These are phyloP conservation scores for Suhomyces bribrorum DNA, from an alignment of 1,139 yeast genomes.

Conservation along the genomic window DNA sequence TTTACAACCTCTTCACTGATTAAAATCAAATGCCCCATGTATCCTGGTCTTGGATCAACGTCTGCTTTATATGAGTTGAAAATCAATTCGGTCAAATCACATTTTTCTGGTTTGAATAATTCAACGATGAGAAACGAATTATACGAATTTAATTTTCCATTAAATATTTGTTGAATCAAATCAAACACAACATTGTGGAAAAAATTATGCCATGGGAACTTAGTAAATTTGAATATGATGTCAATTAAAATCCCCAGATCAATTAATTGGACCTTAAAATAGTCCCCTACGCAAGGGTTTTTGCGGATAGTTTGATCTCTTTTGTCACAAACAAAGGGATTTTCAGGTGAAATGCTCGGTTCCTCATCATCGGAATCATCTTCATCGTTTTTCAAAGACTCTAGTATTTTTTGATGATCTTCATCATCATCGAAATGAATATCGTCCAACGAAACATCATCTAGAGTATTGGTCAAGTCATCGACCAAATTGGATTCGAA, in stretches of 20 bases:
- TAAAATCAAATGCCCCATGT: conserved; percentile 49
- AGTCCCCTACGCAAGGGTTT: conserved; percentile 47
- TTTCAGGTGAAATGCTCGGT: conserved; percentile 47
- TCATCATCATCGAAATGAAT: conserved; percentile 22
- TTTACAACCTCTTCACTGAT: conserved; percentile 53
- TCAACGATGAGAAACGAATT: conserved; percentile 50
- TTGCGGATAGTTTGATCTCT: conserved; percentile 35
- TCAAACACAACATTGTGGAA: conserved; percentile 54
- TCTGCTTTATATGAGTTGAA: conserved; percentile 30
- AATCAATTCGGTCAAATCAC: conserved; percentile 38
- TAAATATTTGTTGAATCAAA: conserved; percentile 48
- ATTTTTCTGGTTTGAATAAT: conserved; percentile 32
- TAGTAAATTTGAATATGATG: conserved; percentile 40
- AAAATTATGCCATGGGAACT: conserved; percentile 50
- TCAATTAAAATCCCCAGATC: conserved; percentile 42
- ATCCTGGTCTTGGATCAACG: conserved; percentile 43
- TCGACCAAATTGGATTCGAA: conserved; percentile 15
- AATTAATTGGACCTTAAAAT: conserved; percentile 42
- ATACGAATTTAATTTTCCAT: conserved; percentile 50
- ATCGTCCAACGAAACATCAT: conserved; percentile 42
- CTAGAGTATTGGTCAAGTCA: conserved; percentile 40
- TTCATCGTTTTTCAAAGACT: conserved; percentile 21
- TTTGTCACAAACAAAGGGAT: conserved; percentile 47
- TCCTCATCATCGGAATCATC: conserved; percentile 51
- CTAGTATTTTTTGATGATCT: conserved; percentile 15